Base-by-base conservation (phyloP, 345 rosid species). In the Citrus unshiu region DNA sequence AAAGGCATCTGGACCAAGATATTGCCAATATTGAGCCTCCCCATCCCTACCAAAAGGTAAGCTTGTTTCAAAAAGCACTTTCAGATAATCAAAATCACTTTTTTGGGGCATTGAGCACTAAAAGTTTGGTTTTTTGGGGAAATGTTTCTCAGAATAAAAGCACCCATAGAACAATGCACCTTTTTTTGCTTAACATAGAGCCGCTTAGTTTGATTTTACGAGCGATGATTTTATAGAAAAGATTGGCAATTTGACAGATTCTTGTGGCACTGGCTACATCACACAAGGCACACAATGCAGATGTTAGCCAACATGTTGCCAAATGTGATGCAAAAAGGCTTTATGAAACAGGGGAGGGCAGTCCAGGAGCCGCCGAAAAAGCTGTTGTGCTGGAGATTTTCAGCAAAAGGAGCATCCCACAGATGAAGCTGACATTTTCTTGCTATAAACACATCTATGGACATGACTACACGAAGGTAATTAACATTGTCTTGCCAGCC, bases 361-460 rank as follows among this genome's bases (percentile, higher is more conserved):
- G 87, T 13, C 66, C 89, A 1, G 86, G 86, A 61, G 81, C 85
- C 40, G 75, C 84, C 68, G 88, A 85, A 73, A 92, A 88, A 70
- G 87, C 82, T 29, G 83, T 87, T 74, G 86, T 89, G 79, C 86
- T 92, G 39, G 94, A 90, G 86, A 90, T 89, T 79, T 75, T 92
- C 34, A 87, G 89, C 70, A 92, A 92, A 84, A 81, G 93, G 75
- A 90, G 91, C 83, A 84, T 92, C 73, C 86, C 90, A 43, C 96
- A 89, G 77, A 78, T 89, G 62, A 87, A 88, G 85, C 75, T 88
- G 62, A 92, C 88, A 9, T 84, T 90, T 70, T 88, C 89, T 77
- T 80, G 84, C 89, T 92, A 88, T 69, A 89, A 88, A 32, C 91
- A 81, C 54, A 88, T 92, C 60, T 88, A 92, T 70, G 96, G 96